phyloP scores from a whole-genome alignment of 1,139 yeast species.

The Candida dubliniensis region DNA sequence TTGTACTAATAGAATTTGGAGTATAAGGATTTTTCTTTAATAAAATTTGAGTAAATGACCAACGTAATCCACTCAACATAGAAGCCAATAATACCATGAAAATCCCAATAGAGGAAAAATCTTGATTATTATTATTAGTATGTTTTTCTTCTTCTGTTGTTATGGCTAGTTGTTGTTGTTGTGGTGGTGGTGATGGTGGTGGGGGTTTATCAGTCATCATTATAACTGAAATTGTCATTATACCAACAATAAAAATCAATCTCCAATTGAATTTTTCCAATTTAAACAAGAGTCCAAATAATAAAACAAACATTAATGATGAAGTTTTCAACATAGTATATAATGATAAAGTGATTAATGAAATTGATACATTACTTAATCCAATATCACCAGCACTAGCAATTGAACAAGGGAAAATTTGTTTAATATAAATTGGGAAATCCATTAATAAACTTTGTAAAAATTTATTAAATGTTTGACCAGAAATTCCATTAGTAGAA shows the following conservation, averaged over 20 bases:
- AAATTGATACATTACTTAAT: slow-evolving; percentile 79
- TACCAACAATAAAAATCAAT: slow-evolving; percentile 62
- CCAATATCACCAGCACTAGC: slow-evolving; percentile 96
- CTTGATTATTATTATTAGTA: too few species aligned
- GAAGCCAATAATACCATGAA: slow-evolving; percentile 74
- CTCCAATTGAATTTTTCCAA: slow-evolving; percentile 72
- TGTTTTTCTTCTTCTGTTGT: too few species aligned
- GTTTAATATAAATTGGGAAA: slow-evolving; percentile 39
- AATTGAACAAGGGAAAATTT: slow-evolving; percentile 78
- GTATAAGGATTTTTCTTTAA: slow-evolving; percentile 57
- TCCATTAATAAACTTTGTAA: slow-evolving; percentile 19
- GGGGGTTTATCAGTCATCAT: slow-evolving; percentile 77
- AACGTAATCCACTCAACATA: slow-evolving; percentile 82
- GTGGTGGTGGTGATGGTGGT: too few species aligned
- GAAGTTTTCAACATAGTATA: slow-evolving; percentile 94
- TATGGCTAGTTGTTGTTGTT: too few species aligned
- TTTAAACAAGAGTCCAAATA: slow-evolving; percentile 80
- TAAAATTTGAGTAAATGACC: slow-evolving; percentile 90
- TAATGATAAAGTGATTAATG: slow-evolving; percentile 74
- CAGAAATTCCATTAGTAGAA: background rate
- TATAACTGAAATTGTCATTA: slow-evolving; percentile 81
- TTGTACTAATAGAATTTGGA: slow-evolving; percentile 77
- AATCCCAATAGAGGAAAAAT: slow-evolving; percentile 54
- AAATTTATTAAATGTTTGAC: slow-evolving; percentile 9
- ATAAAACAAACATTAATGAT: slow-evolving; percentile 78